Percentiles rank a stretch among this genome's conserved stretches.
phyloP scores from a whole-genome alignment of 192 early-diverging fungal species.

The Lunasporangiospora selenospora region DNA sequence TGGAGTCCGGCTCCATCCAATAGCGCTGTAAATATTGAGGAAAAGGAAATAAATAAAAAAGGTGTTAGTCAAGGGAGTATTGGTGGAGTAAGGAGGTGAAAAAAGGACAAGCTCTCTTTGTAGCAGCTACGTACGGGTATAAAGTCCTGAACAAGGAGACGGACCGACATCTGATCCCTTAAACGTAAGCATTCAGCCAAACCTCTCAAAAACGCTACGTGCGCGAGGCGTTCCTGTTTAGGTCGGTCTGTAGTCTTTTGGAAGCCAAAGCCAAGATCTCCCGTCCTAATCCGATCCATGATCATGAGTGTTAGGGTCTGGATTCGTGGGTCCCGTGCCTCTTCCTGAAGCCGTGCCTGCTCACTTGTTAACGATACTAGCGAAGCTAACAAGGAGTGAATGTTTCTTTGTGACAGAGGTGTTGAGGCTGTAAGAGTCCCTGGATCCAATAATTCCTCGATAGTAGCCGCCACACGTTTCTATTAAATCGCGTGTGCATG shows the following conservation, averaged over 20 bases:
- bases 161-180: conserved; percentile 5
- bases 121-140: conserved; percentile 16
- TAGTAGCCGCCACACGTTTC: conserved; percentile 18
- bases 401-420: conserved; percentile 26
- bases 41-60: not conserved
- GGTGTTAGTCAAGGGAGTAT: not conserved
- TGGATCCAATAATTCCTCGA: conserved; percentile 6
- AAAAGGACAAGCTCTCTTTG: too few relatives aligned
- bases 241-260: not conserved
- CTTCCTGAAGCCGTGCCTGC: conserved; percentile 9
- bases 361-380: conserved; percentile 10
- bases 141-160: conserved; percentile 26
- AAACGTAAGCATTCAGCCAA: conserved; percentile 27
- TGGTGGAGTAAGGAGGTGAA: not conserved
- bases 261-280: conserved; percentile 26
- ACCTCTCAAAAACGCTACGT: conserved; percentile 23
- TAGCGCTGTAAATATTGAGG: conserved; percentile 6
- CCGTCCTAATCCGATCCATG: conserved; percentile 18
- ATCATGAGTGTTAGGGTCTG: not conserved
- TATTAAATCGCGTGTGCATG: too few relatives aligned
- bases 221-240: conserved; percentile 5
- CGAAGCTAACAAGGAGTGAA: conserved; percentile 12
- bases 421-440: conserved; percentile 7
- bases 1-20: conserved; percentile 34
- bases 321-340: conserved; percentile 12